Conservation (phyloP, 2,329 filamentous ascomycete genomes). For the Tolypocladium guangdongense region DNA sequence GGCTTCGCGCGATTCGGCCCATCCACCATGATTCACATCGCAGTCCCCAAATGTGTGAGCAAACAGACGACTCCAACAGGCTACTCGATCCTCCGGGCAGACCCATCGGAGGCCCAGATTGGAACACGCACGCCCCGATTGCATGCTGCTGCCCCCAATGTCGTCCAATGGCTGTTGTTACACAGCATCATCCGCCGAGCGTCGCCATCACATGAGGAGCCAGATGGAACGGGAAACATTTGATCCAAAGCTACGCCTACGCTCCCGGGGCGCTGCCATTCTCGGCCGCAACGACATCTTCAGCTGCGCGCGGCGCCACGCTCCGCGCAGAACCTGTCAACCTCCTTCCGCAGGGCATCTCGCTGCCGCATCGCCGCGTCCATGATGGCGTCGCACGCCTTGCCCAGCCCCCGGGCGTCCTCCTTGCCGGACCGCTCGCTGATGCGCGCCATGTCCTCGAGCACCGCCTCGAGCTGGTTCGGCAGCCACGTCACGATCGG, state of each 20-base stretch:
- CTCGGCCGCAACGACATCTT: not conserved
- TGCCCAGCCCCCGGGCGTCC: slow-evolving; percentile 31
- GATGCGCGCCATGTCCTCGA: slow-evolving; percentile 57
- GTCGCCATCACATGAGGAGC: not conserved
- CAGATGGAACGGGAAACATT: too few species aligned
- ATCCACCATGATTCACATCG: not conserved
- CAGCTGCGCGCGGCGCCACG: slow-evolving; percentile 29
- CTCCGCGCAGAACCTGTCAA: slow-evolving; percentile 62
- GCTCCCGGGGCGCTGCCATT: not conserved
- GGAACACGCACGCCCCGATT: not conserved
- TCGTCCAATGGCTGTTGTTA: not conserved
- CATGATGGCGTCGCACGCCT: slow-evolving; percentile 50
- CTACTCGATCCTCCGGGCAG: too few species aligned
- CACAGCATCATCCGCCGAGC: not conserved
- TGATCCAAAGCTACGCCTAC: not conserved
- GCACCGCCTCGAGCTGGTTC: slow-evolving; percentile 67
- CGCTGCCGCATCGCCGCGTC: slow-evolving; percentile 52
- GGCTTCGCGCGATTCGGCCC: too few species aligned
- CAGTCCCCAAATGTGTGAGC: not conserved
- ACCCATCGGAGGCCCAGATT: not conserved
- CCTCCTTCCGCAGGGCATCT: slow-evolving; percentile 59
- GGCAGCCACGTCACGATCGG: slow-evolving; percentile 79
- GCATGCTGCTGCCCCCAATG: not conserved
- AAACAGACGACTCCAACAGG: too few species aligned
- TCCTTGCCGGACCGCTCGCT: slow-evolving; percentile 31